Percentiles rank a stretch among this genome's conserved stretches.
phyloP scores from a whole-genome alignment of 257 asterid genomes.

The Coffea eugenioides region DNA sequence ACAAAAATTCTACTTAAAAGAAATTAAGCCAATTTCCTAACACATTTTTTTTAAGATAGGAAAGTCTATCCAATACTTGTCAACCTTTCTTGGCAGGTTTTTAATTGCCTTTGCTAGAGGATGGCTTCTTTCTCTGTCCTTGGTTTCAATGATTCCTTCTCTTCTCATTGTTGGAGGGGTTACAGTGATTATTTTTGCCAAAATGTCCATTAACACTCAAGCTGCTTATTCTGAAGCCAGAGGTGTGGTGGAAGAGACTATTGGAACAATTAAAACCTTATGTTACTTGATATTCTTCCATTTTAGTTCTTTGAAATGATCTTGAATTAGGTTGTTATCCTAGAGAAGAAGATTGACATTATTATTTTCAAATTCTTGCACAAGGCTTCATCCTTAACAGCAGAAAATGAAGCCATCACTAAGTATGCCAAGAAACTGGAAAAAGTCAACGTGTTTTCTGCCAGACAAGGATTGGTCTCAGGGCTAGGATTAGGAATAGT shows the following conservation, averaged over 20 bases:
- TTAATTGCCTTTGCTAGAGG: constrained; percentile 29
- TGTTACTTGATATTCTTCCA: not conserved
- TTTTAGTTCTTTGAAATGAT: not conserved
- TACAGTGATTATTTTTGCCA: constrained; percentile 31
- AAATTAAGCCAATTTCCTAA: too few relatives aligned
- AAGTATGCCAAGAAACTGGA: constrained; percentile 43
- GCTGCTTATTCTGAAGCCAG: constrained; percentile 64
- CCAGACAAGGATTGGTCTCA: constrained; percentile 54
- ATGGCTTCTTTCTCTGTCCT: constrained; percentile 34
- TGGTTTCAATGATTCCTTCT: constrained; percentile 34
- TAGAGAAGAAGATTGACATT: not conserved
- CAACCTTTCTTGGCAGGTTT: constrained; percentile 33
- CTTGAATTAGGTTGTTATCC: not conserved
- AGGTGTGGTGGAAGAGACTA: constrained; percentile 53
- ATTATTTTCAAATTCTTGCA: not conserved
- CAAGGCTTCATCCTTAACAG: constrained; percentile 71
- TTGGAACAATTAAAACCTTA: constrained; percentile 67
- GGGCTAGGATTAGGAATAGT: constrained; percentile 60
- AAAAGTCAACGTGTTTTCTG: constrained; percentile 47
- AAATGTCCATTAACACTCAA: constrained; percentile 36
- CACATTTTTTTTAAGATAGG: constrained; percentile 25
- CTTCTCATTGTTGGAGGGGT: constrained; percentile 43
- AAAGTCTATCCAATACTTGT: constrained; percentile 25
- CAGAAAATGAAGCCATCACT: constrained; percentile 46
- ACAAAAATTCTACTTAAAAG: too few relatives aligned